These are phyloP conservation scores for Echinochloa phyllopogon DNA, from an alignment of 176 grass and related monocot genomes.

Conservation along the genomic window DNA sequence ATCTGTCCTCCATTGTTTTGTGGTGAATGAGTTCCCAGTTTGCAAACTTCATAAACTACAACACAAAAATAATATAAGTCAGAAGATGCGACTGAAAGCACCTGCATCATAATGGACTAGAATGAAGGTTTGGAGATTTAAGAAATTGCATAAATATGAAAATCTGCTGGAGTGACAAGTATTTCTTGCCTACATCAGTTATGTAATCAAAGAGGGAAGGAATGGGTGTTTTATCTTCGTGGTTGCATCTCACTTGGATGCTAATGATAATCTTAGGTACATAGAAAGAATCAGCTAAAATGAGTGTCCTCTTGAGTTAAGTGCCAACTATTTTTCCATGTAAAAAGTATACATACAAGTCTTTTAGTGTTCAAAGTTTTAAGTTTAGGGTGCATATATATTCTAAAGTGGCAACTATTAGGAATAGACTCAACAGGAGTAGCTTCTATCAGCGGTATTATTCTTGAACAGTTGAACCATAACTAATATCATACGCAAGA, in stretches of 20 bases:
- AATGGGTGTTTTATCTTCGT: background rate
- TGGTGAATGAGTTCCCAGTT: conserved; percentile 83
- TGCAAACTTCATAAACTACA: conserved; percentile 96
- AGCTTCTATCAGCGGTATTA: conserved; percentile 13
- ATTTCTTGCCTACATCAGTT: conserved; percentile 17
- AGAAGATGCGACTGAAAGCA: conserved; percentile 16
- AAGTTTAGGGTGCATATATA: background rate
- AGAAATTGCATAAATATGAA: background rate
- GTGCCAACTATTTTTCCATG: background rate
- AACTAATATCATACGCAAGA: background rate
- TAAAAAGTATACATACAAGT: background rate
- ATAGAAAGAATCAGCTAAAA: conserved; percentile 3
- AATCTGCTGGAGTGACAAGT: conserved; percentile 15
- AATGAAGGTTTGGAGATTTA: conserved; percentile 29
- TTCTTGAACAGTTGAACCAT: conserved; percentile 22
- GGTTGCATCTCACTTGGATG: conserved; percentile 13
- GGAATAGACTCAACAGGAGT: background rate
- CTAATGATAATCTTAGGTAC: background rate
- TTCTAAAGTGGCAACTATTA: background rate
- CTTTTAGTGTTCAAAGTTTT: background rate
- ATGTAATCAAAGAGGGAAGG: conserved; percentile 23
- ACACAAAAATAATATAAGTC: conserved; percentile 32
- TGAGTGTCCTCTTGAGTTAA: conserved; percentile 19
- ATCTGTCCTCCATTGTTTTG: conserved; percentile 71
- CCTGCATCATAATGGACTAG: conserved; percentile 23